phyloP scores from a whole-genome alignment of 2,329 filamentous ascomycete genomes.

The Fusarium sp. region DNA sequence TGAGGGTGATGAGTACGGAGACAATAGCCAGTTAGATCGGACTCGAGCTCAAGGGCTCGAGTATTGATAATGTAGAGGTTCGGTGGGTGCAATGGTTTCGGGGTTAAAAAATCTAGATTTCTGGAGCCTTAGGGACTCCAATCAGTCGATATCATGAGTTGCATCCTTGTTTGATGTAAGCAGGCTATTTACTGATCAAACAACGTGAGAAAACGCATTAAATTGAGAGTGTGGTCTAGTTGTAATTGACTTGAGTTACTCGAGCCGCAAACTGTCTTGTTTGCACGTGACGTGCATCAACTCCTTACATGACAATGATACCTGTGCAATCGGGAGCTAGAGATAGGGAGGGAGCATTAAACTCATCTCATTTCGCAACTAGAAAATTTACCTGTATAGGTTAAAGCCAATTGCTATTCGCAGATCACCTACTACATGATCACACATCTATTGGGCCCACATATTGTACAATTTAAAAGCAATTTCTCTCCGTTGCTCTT shows the following conservation, averaged over 20 bases:
- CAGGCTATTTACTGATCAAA: background rate
- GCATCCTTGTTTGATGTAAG: slow-evolving; percentile 26
- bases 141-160: slow-evolving; percentile 15
- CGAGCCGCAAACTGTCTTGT: slow-evolving; percentile 23
- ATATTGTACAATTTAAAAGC: background rate
- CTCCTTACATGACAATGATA: slow-evolving; percentile 22
- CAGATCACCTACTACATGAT: background rate
- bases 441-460: background rate
- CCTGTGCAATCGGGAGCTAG: too few relatives aligned
- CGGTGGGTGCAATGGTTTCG: slow-evolving; percentile 1
- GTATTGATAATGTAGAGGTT: background rate
- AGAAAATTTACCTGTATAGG: background rate
- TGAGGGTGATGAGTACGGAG: background rate
- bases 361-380: background rate
- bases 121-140: slow-evolving; percentile 23
- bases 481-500: slow-evolving; percentile 1
- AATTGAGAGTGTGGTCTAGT: background rate
- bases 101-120: background rate
- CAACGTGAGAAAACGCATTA: background rate
- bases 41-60: background rate
- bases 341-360: background rate
- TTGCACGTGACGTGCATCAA: slow-evolving; percentile 37
- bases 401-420: background rate
- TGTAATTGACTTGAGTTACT: background rate
- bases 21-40: background rate